A percentile compares a stretch with the other conserved stretches of the same genome.
These are phyloP conservation scores for Diaporthe citrichinensis DNA, from an alignment of 2,329 filamentous ascomycete genomes.

Conservation along the genomic window DNA sequence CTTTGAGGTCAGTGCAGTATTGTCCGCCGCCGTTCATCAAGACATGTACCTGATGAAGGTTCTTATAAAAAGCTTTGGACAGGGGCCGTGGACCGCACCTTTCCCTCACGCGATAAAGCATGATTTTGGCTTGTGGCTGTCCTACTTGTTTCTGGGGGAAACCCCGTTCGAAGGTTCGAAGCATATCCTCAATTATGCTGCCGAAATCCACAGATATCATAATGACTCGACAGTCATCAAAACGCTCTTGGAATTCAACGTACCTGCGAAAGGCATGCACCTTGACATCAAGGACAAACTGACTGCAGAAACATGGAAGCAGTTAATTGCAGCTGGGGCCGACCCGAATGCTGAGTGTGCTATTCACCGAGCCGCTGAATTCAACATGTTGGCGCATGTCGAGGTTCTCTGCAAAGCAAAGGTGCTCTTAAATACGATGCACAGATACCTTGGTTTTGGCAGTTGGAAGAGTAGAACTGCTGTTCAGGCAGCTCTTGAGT, in stretches of 20 bases:
- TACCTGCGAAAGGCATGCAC: neutral
- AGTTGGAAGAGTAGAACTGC: no score
- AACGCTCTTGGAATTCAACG: neutral
- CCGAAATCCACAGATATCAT: fast-evolving
- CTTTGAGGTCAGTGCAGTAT: neutral
- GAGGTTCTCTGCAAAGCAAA: neutral
- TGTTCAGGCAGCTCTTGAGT: neutral
- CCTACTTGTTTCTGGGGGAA: no score
- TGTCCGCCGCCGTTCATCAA: neutral
- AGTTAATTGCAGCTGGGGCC: neutral
- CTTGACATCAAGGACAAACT: fast-evolving
- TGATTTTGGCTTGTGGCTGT: no score
- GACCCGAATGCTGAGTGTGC: fast-evolving
- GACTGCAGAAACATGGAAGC: neutral
- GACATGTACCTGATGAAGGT: neutral
- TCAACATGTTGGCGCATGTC: neutral
- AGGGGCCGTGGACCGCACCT: neutral
- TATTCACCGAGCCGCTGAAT: fast-evolving
- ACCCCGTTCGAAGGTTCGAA: no score
- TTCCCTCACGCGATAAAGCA: no score
- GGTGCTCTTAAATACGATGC: neutral
- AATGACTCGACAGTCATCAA: neutral
- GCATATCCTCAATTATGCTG: neutral
- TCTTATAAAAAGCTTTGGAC: neutral
- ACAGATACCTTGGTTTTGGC: no score